A percentile compares a stretch with the other conserved stretches of the same genome.
These are phyloP conservation scores for Striga asiatica DNA, from an alignment of 257 asterid genomes.

Conservation along the genomic window DNA sequence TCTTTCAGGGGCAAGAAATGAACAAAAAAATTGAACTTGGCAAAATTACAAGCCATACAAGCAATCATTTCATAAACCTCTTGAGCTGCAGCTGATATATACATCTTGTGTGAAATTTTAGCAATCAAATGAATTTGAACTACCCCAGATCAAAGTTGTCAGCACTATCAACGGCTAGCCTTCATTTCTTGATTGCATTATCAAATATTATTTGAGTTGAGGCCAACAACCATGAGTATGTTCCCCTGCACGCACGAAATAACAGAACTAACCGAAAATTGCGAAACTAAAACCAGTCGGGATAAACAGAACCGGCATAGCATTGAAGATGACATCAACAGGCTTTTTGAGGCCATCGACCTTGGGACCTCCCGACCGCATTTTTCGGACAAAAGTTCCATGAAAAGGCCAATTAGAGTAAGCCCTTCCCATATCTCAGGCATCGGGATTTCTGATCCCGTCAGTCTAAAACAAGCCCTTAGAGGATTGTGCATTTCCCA, in stretches of 20 bases:
- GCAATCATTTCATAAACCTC: no score
- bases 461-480: slow-evolving; percentile 81
- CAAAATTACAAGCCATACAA: no score
- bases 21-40: no score
- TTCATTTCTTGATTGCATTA: no score
- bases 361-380: slow-evolving; percentile 25
- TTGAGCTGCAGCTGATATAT: no score
- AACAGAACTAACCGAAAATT: slow-evolving; percentile 34
- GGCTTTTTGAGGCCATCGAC: slow-evolving; percentile 66
- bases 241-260: slow-evolving; percentile 36
- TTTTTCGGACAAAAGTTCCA: slow-evolving; percentile 50
- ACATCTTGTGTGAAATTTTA: no score
- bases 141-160: no score
- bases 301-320: slow-evolving; percentile 27
- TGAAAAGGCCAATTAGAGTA: slow-evolving; percentile 75
- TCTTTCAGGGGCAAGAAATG: no score
- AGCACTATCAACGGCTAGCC: no score
- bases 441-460: slow-evolving; percentile 60
- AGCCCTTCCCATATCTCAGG: slow-evolving; percentile 36
- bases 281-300: slow-evolving; percentile 19
- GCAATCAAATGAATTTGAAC: no score
- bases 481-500: slow-evolving; percentile 94
- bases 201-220: background rate
- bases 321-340: slow-evolving; percentile 56
- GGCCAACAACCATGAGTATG: slow-evolving; percentile 21